phyloP scores from a whole-genome alignment of 805 yeast species.

The Ogataea minuta region DNA sequence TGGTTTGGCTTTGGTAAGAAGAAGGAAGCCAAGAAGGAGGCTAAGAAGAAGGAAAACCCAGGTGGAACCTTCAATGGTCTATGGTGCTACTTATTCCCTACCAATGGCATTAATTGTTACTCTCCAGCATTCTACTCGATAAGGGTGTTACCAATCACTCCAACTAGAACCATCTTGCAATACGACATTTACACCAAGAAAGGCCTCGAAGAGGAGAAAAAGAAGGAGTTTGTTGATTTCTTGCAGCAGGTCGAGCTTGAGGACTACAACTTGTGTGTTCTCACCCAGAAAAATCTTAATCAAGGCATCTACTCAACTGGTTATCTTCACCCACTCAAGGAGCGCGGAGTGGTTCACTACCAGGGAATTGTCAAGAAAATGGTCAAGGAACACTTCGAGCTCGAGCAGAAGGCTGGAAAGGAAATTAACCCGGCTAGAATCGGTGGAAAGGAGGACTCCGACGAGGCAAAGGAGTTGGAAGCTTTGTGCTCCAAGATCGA shows the following conservation, averaged over 20 bases:
- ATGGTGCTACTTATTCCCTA: constrained; percentile 62
- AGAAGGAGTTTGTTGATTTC: constrained; percentile 62
- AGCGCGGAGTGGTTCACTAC: constrained; percentile 56
- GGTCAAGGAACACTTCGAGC: constrained; percentile 52
- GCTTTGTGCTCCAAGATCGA: constrained; percentile 49
- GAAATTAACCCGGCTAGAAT: constrained; percentile 52
- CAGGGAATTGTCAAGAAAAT: constrained; percentile 54
- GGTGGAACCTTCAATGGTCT: constrained; percentile 63
- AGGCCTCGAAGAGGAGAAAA: constrained; percentile 49
- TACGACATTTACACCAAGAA: constrained; percentile 62
- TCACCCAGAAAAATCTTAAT: constrained; percentile 59
- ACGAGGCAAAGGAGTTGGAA: constrained; percentile 49
- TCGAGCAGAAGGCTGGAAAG: constrained; percentile 45
- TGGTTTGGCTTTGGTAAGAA: constrained; percentile 55
- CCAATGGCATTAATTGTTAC: constrained; percentile 60
- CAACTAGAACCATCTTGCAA: constrained; percentile 54
- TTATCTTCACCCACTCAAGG: constrained; percentile 56
- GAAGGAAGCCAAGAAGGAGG: constrained; percentile 22
- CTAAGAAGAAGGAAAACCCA: constrained; percentile 41
- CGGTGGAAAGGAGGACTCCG: constrained; percentile 38
- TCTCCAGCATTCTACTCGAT: constrained; percentile 68
- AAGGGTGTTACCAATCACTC: constrained; percentile 54
- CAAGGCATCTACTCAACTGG: constrained; percentile 61
- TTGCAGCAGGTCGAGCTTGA: constrained; percentile 61
- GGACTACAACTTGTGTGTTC: constrained; percentile 57